Evolutionary conservation across 805 yeast genomes (phyloP).

Genomic region (Metschnikowia borealis): DNA sequence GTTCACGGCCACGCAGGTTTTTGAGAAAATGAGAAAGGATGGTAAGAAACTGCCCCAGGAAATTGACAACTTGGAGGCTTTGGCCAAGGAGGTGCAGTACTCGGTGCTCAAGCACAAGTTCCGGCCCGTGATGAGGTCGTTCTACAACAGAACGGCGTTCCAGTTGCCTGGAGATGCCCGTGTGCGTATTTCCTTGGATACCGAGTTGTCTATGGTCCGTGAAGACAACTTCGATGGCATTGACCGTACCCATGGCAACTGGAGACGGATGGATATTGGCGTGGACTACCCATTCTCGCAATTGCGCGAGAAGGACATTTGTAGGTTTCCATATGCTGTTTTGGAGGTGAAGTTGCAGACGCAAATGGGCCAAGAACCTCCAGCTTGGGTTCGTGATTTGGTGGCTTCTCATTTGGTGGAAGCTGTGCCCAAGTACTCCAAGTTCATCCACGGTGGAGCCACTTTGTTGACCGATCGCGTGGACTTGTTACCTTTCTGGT

Average conservation of each 20-base stretch:
- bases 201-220: conserved; percentile 95
- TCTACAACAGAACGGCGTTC: conserved; percentile 97
- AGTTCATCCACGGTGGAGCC: conserved; percentile 95
- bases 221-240: conserved; percentile 95
- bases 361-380: conserved; percentile 98
- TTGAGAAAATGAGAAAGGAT: conserved; percentile 88
- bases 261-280: conserved; percentile 99
- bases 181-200: conserved; percentile 95
- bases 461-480: conserved; percentile 82
- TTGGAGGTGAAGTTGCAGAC: conserved; percentile 96
- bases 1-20: conserved; percentile 82
- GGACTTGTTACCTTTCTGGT: conserved; percentile 90
- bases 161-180: conserved; percentile 99
- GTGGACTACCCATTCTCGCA: conserved; percentile 93
- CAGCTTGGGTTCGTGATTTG: conserved; percentile 92
- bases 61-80: conserved; percentile 84
- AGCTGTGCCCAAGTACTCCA: conserved; percentile 96
- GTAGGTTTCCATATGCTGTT: conserved; percentile 96
- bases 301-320: conserved; percentile 77
- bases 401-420: conserved; percentile 91
- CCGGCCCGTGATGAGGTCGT: conserved; percentile 93
- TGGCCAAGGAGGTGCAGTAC: conserved; percentile 92
- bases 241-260: conserved; percentile 85
- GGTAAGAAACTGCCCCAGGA: conserved; percentile 85
- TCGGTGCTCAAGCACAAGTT: conserved; percentile 76